Percentiles rank a stretch among this genome's conserved stretches.
Evolutionary conservation across 2,329 filamentous ascomycete genomes (phyloP).

Genomic region (Venturia effusa): DNA sequence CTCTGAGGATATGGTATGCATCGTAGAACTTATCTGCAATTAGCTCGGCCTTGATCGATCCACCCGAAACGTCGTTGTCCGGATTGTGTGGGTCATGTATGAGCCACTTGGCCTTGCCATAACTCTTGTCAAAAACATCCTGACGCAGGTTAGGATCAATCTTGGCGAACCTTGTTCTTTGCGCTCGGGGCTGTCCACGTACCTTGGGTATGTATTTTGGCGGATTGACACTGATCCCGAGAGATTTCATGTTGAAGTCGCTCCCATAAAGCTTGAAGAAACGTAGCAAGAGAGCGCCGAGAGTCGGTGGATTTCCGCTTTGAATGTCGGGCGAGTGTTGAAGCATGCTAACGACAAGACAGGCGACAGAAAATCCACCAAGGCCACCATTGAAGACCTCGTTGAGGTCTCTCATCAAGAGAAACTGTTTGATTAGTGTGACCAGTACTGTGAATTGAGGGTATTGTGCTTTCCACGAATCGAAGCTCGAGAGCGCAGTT

Average conservation of each 20-base stretch:
- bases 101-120: conserved; percentile 47
- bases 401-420: conserved; percentile 80
- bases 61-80: conserved; percentile 81
- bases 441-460: conserved; percentile 81
- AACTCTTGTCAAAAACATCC: conserved; percentile 31
- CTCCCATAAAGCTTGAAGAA: conserved; percentile 88
- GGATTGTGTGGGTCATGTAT: conserved; percentile 87
- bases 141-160: conserved; percentile 12
- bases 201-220: conserved; percentile 72
- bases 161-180: neutral
- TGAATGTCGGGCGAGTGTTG: conserved; percentile 67
- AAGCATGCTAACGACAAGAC: conserved; percentile 80
- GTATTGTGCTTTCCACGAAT: conserved; percentile 65
- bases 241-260: conserved; percentile 56
- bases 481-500: conserved; percentile 68
- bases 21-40: conserved; percentile 61
- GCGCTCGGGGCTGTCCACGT: conserved; percentile 20
- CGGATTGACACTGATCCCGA: conserved; percentile 66
- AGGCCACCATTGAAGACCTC: conserved; percentile 87
- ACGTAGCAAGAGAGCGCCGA: conserved; percentile 72
- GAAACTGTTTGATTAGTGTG: conserved; percentile 81
- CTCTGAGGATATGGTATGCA: conserved; percentile 45
- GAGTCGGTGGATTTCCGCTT: conserved; percentile 45
- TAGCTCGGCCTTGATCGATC: conserved; percentile 57
- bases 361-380: conserved; percentile 89